These are phyloP conservation scores for Ophiocordyceps robertsii DNA, from an alignment of 2,329 filamentous ascomycete genomes.

Conservation along the genomic window DNA sequence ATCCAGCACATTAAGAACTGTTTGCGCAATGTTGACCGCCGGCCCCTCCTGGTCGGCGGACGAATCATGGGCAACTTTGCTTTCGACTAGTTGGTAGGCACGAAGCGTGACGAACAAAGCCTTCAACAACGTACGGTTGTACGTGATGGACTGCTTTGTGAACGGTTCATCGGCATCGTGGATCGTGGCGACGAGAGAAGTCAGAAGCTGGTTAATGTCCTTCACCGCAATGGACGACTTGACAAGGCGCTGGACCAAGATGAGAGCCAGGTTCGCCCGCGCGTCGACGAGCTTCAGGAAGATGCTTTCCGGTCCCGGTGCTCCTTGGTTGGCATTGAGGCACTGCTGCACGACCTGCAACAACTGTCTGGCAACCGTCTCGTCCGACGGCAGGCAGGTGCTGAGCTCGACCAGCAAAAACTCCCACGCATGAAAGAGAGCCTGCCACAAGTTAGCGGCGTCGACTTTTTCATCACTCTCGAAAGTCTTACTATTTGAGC, in stretches of 20 bases:
- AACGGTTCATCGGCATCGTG: constrained; percentile 41
- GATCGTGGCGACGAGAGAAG: constrained; percentile 37
- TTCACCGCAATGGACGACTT: constrained; percentile 36
- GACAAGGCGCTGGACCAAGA: constrained; percentile 68
- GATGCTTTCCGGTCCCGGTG: constrained; percentile 63
- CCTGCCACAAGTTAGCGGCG: constrained; percentile 26
- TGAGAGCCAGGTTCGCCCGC: constrained; percentile 68
- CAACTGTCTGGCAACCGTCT: constrained; percentile 53
- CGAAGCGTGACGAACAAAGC: constrained; percentile 73
- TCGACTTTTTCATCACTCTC: background rate
- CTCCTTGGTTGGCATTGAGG: constrained; percentile 61
- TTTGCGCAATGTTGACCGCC: constrained; percentile 37
- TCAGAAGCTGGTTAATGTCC: constrained; percentile 38
- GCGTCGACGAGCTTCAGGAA: constrained; percentile 66
- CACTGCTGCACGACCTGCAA: constrained; percentile 65
- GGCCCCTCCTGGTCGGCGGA: constrained; percentile 19
- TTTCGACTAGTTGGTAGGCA: constrained; percentile 35
- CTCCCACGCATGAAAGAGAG: constrained; percentile 81
- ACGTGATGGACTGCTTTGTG: constrained; percentile 38
- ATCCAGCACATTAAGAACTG: constrained; percentile 67
- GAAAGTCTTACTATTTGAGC: constrained; percentile 56
- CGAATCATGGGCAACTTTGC: constrained; percentile 15
- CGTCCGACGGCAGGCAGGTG: constrained; percentile 40
- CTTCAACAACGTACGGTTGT: constrained; percentile 75
- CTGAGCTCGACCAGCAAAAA: constrained; percentile 75